Evolutionary conservation across 2,329 filamentous ascomycete species (phyloP).

Genomic region (Penicillium sp.): DNA sequence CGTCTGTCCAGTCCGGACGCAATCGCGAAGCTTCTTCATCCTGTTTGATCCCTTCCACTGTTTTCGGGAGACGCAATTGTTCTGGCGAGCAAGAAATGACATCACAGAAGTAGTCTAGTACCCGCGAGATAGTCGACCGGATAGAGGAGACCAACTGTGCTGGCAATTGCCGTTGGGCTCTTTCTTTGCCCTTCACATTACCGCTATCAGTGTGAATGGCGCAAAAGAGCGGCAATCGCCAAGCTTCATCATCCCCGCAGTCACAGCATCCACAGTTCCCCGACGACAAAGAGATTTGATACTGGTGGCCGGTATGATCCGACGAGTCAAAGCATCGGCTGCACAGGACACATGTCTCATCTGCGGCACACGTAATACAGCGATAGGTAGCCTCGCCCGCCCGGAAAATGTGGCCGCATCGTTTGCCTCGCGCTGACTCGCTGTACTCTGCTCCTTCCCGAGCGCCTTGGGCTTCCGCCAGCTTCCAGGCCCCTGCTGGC

Average conservation of each 20-base stretch:
- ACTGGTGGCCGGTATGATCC: slow-evolving; percentile 88
- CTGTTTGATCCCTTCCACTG: slow-evolving; percentile 67
- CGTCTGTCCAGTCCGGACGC: slow-evolving; percentile 65
- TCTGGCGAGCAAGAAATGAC: slow-evolving; percentile 97
- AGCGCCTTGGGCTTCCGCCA: slow-evolving; percentile 84
- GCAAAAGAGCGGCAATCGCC: slow-evolving; percentile 75
- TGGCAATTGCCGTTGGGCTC: slow-evolving; percentile 63
- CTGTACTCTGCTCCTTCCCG: slow-evolving; percentile 92
- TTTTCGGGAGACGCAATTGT: slow-evolving; percentile 81
- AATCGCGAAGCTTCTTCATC: slow-evolving; percentile 79
- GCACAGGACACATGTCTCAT: slow-evolving; percentile 93
- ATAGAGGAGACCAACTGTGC: slow-evolving; percentile 71
- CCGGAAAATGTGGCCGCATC: slow-evolving; percentile 97
- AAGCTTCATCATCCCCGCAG: slow-evolving; percentile 92
- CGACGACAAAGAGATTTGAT: slow-evolving; percentile 77
- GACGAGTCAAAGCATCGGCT: slow-evolving; percentile 91
- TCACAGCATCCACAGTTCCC: slow-evolving; percentile 96
- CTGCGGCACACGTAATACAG: slow-evolving; percentile 87
- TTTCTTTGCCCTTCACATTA: slow-evolving; percentile 44
- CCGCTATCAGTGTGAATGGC: slow-evolving; percentile 75
- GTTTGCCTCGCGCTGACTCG: slow-evolving; percentile 80
- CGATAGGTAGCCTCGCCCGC: slow-evolving; percentile 87
- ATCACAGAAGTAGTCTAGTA: slow-evolving; percentile 92
- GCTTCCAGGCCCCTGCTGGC: slow-evolving; percentile 61
- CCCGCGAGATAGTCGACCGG: slow-evolving; percentile 75